Evolutionary conservation across 2,329 filamentous ascomycete genomes (phyloP), one percentile per base, ranked within the genome.

Genomic region (Hypoxylon sp.): DNA sequence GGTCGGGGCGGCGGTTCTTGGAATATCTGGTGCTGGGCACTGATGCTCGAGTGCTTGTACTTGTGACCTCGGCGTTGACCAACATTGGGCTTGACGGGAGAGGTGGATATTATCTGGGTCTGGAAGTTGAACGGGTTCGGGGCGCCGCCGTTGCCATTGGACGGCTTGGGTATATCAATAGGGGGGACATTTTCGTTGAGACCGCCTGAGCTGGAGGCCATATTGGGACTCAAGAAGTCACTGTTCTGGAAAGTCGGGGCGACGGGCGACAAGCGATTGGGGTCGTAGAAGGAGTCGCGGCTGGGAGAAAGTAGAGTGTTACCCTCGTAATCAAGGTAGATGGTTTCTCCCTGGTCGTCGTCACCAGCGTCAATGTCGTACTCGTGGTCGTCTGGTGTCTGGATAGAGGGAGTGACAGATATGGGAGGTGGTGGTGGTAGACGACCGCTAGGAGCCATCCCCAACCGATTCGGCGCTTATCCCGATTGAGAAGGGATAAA

Each of bases 41-140:
- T 97, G 63, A 99, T 92, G 78, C 93, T 97, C 79, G 93, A 97
- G 83, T 98, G 95, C 79, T 98, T 97, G 86, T 99, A 99, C 79
- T 96, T 94, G 83, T 99, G 96, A 70, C 96, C 96, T 68, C 95
- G 91, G 72, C 96, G 90, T 80, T 97, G 93, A 70, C 94, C 94
- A 70, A 98, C 89, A 74, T 94, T 95, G 72, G 93, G 92, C 83
- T 94, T 95, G 64, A 94, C 87, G 2, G 92, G 92, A 17, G 86
- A 86, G 70, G 91, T 92, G 14, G 91, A 90, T 78, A 94, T 91
- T 50, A 90, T 86, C 78, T 92, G 91, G 0, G 95, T 92, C 81
- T 97, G 90, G 81, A 98, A 98, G 82, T 98, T 98, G 88, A 99
- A 98, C 0, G 95, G 95, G 72, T 90, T 92, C 63, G 82, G 83